Evolutionary conservation across 306 rosid genomes (phyloP).

Genomic region (Abrus pulchellus): DNA sequence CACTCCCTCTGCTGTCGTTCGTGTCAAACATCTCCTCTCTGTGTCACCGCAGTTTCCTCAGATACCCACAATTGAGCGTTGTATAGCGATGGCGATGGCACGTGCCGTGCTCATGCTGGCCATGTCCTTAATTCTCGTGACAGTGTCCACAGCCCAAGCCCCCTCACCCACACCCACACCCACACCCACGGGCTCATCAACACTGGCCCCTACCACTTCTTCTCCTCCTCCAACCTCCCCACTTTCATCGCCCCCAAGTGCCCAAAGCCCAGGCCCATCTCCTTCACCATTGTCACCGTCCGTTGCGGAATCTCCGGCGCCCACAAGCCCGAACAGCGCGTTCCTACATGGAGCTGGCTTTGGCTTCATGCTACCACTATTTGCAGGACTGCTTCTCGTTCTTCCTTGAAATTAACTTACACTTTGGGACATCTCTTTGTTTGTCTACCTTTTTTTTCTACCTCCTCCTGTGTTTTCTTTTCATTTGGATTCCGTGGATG

Average conservation of each 20-base stretch:
- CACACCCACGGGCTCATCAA: background rate
- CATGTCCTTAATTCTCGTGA: slow-evolving; percentile 50
- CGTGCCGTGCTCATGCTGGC: slow-evolving; percentile 60
- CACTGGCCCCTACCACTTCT: background rate
- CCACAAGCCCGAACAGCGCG: slow-evolving; percentile 11
- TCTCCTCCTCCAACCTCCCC: slow-evolving; percentile 46
- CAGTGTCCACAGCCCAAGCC: slow-evolving; percentile 61
- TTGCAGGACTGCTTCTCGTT: slow-evolving; percentile 47
- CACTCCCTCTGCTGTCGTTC: background rate
- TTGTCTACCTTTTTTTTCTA: too few relatives aligned
- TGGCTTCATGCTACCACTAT: slow-evolving; percentile 45
- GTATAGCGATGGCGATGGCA: slow-evolving; percentile 61
- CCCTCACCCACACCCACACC: slow-evolving; percentile 59
- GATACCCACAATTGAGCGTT: background rate
- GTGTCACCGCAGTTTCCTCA: too few relatives aligned
- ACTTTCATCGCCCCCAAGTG: slow-evolving; percentile 16
- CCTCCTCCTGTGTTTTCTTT: too few relatives aligned
- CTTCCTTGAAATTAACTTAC: too few relatives aligned
- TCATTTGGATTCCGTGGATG: too few relatives aligned
- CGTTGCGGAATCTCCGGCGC: slow-evolving; percentile 5
- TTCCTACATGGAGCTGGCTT: slow-evolving; percentile 51
- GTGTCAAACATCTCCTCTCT: too few relatives aligned
- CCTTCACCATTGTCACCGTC: background rate
- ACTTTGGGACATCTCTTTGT: too few relatives aligned
- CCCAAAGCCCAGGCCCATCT: slow-evolving; percentile 22